Percentiles rank a stretch among this genome's conserved stretches.
Conservation (phyloP, 768 basidiomycete species). For the Candolleomyces eurysporus region DNA sequence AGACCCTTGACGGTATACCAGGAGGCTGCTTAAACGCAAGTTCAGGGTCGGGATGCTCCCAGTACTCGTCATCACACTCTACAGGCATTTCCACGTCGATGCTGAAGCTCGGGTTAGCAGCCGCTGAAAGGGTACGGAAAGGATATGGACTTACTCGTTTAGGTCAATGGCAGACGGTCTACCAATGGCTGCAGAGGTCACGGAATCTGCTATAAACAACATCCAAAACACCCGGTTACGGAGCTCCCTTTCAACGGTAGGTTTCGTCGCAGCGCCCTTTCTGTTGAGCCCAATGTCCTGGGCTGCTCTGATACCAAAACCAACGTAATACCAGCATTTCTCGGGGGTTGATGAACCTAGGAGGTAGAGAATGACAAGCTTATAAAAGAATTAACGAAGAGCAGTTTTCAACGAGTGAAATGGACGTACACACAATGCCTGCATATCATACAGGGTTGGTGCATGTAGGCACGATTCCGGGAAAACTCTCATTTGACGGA, state of each 20-base stretch:
- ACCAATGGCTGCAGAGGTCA: slow-evolving; percentile 42
- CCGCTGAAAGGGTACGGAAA: neutral
- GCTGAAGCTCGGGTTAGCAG: slow-evolving; percentile 26
- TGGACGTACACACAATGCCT: slow-evolving; percentile 46
- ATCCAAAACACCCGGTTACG: slow-evolving; percentile 59
- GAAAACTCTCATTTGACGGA: slow-evolving; percentile 52
- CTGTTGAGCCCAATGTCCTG: slow-evolving; percentile 61
- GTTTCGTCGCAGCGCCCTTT: slow-evolving; percentile 24
- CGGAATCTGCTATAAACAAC: slow-evolving; percentile 26
- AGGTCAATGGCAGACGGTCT: slow-evolving; percentile 56
- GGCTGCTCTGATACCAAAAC: slow-evolving; percentile 53
- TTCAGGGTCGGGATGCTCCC: slow-evolving; percentile 43
- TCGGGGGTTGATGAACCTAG: slow-evolving; percentile 45
- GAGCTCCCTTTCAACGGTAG: slow-evolving; percentile 51
- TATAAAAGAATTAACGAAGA: neutral
- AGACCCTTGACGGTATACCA: slow-evolving; percentile 41
- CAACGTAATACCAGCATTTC: slow-evolving; percentile 49
- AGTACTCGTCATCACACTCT: slow-evolving; percentile 71
- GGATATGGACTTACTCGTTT: slow-evolving; percentile 43
- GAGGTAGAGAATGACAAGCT: slow-evolving; percentile 41
- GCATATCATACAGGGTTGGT: slow-evolving; percentile 61
- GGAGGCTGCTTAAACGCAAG: slow-evolving; percentile 53
- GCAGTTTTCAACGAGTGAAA: neutral
- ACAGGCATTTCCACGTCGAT: slow-evolving; percentile 62
- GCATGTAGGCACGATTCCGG: slow-evolving; percentile 50